Base-by-base conservation (phyloP, 805 yeast species). In the Alloascoidea africana region DNA sequence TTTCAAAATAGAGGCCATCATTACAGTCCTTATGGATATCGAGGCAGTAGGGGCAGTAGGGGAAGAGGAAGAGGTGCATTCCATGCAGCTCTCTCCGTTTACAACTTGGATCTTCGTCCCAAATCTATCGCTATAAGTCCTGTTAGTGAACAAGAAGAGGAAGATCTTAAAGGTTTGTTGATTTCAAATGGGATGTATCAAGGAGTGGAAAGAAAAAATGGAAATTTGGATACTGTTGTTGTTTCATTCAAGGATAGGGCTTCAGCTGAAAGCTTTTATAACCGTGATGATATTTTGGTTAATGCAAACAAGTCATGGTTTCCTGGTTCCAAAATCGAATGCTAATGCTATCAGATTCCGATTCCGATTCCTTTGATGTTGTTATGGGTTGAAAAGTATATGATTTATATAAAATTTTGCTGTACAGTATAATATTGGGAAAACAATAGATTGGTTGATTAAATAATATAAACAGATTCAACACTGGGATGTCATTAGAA, bases 101-200 rank as follows among this genome's bases (percentile, higher is more conserved):
- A 47, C 16, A 51, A 43, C 19, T 46, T 62, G 15, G 67, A 62
- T 42, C 45, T 58, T 19, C 51, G 67, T 11, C 62, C 67, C 4
- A 57, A 53, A 39, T 42, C 46, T 17, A 56, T 62, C 3, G 37
- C 44, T n/a, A 49, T 63, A 4, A 34, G 36, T 4, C 60, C 60
- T 3, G 44, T 61, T 2, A 33, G 51, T 2, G 42, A 44, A n/a
- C 53, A 48, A 14, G 44, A 44, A 23, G 57, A 56, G 36, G 66
- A 59, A 40, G 45, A 49, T 5, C 44, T 61, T 15, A 43, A 54
- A 23, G 43, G 50, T 14, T 44, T 46, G 34, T 44, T 62, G 13
- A 47, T 51, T 8, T 23, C 30, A 23, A 8, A 8, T 4, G 56
- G 52, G 4, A 52, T 44, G 18, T 50, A 43, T 36, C 48, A 50